Percentiles rank a stretch among this genome's conserved stretches.
phyloP scores from a whole-genome alignment of 805 yeast species.

The Ogataea methylovora region DNA sequence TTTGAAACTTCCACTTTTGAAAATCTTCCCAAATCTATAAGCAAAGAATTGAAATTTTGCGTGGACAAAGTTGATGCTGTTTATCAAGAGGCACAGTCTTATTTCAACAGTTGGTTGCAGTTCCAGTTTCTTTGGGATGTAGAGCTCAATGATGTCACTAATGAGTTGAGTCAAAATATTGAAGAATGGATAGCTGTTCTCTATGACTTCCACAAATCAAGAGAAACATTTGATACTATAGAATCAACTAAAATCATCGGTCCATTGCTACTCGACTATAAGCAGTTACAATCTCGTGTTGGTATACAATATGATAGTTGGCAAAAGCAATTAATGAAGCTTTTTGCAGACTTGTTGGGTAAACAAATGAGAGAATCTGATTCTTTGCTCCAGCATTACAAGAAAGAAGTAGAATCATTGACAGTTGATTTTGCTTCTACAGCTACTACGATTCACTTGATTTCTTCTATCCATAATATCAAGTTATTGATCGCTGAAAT shows the following conservation, averaged over 20 bases:
- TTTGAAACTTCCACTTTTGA: not conserved
- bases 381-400: not conserved
- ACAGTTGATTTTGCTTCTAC: conserved; percentile 30
- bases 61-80: conserved; percentile 25
- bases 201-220: conserved; percentile 33
- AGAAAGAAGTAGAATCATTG: conserved; percentile 25
- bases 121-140: conserved; percentile 58
- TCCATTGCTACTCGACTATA: conserved; percentile 33
- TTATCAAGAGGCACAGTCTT: conserved; percentile 23
- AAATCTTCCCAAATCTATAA: not conserved
- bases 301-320: conserved; percentile 46
- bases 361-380: conserved; percentile 14
- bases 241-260: conserved; percentile 35
- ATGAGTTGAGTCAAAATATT: conserved; percentile 26
- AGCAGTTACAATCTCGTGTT: conserved; percentile 46
- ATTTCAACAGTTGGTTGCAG: conserved; percentile 43
- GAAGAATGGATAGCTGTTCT: conserved; percentile 42
- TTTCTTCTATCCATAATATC: conserved; percentile 29
- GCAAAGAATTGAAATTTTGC: conserved; percentile 13
- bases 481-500: too few species aligned
- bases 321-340: conserved; percentile 37
- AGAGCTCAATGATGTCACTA: conserved; percentile 31
- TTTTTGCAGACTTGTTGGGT: conserved; percentile 33
- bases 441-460: conserved; percentile 26
- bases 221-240: conserved; percentile 43